phyloP scores from a whole-genome alignment of 2,329 filamentous ascomycete species.

The Cercospora sp. region DNA sequence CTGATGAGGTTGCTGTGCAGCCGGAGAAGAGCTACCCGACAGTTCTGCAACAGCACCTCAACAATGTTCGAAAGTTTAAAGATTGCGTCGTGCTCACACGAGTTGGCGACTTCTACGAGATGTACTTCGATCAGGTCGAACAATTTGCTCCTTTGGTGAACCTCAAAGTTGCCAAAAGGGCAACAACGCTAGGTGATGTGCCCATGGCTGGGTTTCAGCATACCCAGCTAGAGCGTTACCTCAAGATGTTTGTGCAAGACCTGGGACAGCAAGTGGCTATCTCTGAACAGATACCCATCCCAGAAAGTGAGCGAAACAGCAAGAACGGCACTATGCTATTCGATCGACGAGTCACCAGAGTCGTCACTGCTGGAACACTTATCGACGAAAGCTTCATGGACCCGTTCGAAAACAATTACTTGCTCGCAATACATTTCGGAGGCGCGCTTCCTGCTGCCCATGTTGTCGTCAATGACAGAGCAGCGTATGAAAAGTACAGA shows the following conservation, averaged over 20 bases:
- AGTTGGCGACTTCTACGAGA: constrained; percentile 94
- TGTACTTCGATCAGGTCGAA: constrained; percentile 95
- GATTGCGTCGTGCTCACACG: constrained; percentile 90
- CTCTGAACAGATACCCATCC: constrained; percentile 77
- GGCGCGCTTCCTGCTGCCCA: constrained; percentile 17
- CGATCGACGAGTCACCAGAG: constrained; percentile 78
- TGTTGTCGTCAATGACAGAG: constrained; percentile 25
- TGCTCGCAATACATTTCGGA: constrained; percentile 73
- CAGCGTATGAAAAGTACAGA: constrained; percentile 39
- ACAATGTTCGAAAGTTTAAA: constrained; percentile 86
- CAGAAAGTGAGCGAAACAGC: constrained; percentile 58
- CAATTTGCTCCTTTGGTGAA: constrained; percentile 83
- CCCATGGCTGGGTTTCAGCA: constrained; percentile 96
- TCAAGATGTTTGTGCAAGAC: constrained; percentile 91
- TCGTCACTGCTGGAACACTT: constrained; percentile 90
- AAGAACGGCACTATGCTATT: constrained; percentile 79
- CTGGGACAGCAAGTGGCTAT: constrained; percentile 88
- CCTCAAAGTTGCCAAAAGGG: constrained; percentile 80
- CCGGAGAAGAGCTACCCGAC: constrained; percentile 68
- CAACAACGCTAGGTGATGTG: constrained; percentile 74
- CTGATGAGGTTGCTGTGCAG: constrained; percentile 46
- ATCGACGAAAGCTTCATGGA: constrained; percentile 99
- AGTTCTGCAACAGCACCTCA: constrained; percentile 81
- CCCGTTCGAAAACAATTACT: constrained; percentile 87
- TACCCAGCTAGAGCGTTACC: constrained; percentile 86